Conservation (phyloP, 2,329 filamentous ascomycete genomes). For the Sporothrix variecibatus region DNA sequence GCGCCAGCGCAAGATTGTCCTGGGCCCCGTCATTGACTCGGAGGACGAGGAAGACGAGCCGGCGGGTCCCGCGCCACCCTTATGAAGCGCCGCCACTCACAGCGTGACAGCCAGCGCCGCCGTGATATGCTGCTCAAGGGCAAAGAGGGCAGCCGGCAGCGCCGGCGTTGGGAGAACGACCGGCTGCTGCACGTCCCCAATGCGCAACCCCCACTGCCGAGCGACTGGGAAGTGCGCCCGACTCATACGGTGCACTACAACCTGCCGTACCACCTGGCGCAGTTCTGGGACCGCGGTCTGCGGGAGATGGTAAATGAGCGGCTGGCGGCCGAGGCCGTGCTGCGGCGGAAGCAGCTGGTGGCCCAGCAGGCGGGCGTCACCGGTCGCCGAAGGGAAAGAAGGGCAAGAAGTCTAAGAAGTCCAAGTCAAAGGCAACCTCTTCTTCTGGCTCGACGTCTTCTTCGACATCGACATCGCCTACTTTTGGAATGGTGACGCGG, state of each 20-base stretch:
- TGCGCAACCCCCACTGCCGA: constrained; percentile 75
- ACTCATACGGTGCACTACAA: constrained; percentile 73
- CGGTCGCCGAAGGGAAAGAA: constrained; percentile 34
- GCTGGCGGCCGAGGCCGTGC: constrained; percentile 43
- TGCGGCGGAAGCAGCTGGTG: constrained; percentile 48
- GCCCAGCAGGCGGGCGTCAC: constrained; percentile 45
- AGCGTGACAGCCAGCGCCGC: constrained; percentile 57
- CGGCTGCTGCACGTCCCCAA: constrained; percentile 84
- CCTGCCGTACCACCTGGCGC: constrained; percentile 85
- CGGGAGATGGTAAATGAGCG: constrained; percentile 54
- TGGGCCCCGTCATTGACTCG: constrained; percentile 33
- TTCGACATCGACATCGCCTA: constrained; percentile 30
- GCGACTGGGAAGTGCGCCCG: constrained; percentile 80
- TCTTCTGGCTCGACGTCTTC: background rate
- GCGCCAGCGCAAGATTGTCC: background rate
- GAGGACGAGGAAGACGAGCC: background rate
- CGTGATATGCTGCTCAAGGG: constrained; percentile 82
- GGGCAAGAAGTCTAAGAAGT: constrained; percentile 10
- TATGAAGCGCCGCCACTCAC: constrained; percentile 36
- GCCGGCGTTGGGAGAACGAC: constrained; percentile 95
- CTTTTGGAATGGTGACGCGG: constrained; percentile 65
- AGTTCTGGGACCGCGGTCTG: constrained; percentile 72
- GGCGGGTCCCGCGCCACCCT: constrained; percentile 28
- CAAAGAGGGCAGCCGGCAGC: constrained; percentile 83
- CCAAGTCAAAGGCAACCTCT: background rate